Percentiles rank a stretch among this genome's conserved stretches.
Conservation (phyloP, 495 filamentous ascomycete species). For the Corynascus novoguineensis region DNA sequence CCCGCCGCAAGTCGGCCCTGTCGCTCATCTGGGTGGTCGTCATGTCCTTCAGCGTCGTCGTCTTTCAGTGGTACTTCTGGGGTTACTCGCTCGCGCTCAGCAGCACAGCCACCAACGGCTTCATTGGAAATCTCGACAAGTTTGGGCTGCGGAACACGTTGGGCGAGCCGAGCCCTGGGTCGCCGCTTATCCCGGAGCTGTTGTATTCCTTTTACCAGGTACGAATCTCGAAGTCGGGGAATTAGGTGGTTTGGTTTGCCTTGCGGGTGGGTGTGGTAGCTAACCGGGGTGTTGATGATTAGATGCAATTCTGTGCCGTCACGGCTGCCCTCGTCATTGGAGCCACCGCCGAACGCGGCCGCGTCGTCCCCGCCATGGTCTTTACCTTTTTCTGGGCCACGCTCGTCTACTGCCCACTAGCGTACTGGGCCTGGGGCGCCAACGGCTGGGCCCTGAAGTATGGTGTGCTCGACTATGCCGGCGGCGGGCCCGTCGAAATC, state of each 20-base stretch:
- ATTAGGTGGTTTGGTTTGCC: not conserved
- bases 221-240: too few species aligned
- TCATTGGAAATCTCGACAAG: conserved; percentile 81
- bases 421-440: conserved; percentile 91
- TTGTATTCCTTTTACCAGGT: conserved; percentile 88
- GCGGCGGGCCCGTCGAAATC: conserved; percentile 96
- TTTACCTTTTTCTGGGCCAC: conserved; percentile 96
- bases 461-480: conserved; percentile 93
- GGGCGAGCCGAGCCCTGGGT: conserved; percentile 75
- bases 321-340: conserved; percentile 92
- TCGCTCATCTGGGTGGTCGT: conserved; percentile 94
- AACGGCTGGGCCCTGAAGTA: conserved; percentile 92
- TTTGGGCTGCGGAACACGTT: conserved; percentile 79
- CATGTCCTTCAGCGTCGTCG: conserved; percentile 81
- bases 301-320: conserved; percentile 95
- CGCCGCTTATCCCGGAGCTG: conserved; percentile 75
- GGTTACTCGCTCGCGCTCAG: conserved; percentile 93
- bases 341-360: conserved; percentile 87
- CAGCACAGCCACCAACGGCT: conserved; percentile 69
- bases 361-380: conserved; percentile 89
- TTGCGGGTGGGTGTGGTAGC: too few species aligned
- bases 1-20: conserved; percentile 88
- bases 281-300: conserved; percentile 12
- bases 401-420: conserved; percentile 91
- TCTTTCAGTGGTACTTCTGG: conserved; percentile 99